Conservation (phyloP, 2,329 filamentous ascomycete species). For the Botrytis elliptica region DNA sequence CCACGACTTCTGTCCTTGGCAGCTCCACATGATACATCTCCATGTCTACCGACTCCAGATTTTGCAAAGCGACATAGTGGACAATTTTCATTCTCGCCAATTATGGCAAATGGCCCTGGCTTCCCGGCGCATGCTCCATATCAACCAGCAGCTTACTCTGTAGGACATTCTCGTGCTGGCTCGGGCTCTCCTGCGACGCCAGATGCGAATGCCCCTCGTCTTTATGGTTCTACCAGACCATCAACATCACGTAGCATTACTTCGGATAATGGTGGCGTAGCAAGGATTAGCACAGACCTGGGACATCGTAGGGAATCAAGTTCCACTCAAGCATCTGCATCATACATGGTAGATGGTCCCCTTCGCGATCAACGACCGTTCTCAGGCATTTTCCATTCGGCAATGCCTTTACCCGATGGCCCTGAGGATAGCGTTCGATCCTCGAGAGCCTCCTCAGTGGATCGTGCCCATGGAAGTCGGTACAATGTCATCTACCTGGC, state of each 20-base stretch:
- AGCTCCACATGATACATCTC: slow-evolving; percentile 54
- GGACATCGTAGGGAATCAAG: slow-evolving; percentile 52
- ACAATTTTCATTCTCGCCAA: slow-evolving; percentile 62
- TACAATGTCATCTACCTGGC: slow-evolving; percentile 85
- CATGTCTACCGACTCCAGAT: slow-evolving; percentile 63
- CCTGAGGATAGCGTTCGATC: slow-evolving; percentile 53
- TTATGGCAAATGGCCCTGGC: slow-evolving; percentile 45
- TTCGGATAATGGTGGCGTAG: slow-evolving; percentile 46
- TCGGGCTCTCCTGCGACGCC: slow-evolving; percentile 57
- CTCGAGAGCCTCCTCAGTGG: slow-evolving; percentile 60
- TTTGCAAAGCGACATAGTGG: slow-evolving; percentile 65
- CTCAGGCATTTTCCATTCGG: slow-evolving; percentile 82
- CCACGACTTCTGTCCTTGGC: slow-evolving; percentile 60
- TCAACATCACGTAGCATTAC: slow-evolving; percentile 61
- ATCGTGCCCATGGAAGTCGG: slow-evolving; percentile 52
- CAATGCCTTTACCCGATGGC: slow-evolving; percentile 74
- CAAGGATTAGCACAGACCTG: slow-evolving; percentile 54
- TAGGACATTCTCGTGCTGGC: slow-evolving; percentile 53
- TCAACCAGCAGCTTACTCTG: slow-evolving; percentile 49
- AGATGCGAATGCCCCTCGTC: slow-evolving; percentile 46
- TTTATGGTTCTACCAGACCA: slow-evolving; percentile 44
- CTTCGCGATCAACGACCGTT: slow-evolving; percentile 47
- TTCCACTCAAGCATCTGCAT: slow-evolving; percentile 52
- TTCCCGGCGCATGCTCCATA: slow-evolving; percentile 55
- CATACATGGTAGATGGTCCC: slow-evolving; percentile 42